A percentile compares a stretch with the other conserved stretches of the same genome.
These are phyloP conservation scores for Clarireedia monteithiana DNA, from an alignment of 2,329 filamentous ascomycete genomes.

Conservation along the genomic window DNA sequence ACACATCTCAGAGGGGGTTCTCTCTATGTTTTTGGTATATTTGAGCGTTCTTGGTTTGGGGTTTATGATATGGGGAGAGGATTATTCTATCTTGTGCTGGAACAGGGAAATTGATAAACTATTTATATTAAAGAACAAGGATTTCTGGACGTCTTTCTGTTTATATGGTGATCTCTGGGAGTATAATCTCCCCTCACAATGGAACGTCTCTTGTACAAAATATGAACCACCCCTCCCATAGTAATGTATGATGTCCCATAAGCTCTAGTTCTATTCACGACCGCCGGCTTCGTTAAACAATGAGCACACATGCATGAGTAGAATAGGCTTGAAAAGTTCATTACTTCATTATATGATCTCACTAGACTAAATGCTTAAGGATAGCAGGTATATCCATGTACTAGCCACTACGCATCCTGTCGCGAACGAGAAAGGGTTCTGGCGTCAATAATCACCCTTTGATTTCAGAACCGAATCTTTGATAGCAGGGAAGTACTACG, in stretches of 20 bases:
- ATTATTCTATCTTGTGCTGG: background rate
- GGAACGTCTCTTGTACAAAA: too few species aligned
- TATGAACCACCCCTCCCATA: too few species aligned
- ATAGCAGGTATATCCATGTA: background rate
- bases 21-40: background rate
- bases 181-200: too few species aligned
- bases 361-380: background rate
- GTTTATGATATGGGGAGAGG: background rate
- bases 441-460: background rate
- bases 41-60: background rate
- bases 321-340: too few species aligned
- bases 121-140: background rate
- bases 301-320: too few species aligned
- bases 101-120: background rate
- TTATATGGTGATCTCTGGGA: too few species aligned
- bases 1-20: background rate
- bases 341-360: background rate
- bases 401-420: background rate
- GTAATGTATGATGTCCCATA: too few species aligned
- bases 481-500: conserved; percentile 5
- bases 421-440: background rate
- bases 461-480: background rate
- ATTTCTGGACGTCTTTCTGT: too few species aligned
- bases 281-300: too few species aligned
- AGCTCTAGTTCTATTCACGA: too few species aligned